Evolutionary conservation across 2,329 filamentous ascomycete genomes (phyloP), one percentile per base, ranked within the genome.

Genomic region (Tolypocladium guangdongense): DNA sequence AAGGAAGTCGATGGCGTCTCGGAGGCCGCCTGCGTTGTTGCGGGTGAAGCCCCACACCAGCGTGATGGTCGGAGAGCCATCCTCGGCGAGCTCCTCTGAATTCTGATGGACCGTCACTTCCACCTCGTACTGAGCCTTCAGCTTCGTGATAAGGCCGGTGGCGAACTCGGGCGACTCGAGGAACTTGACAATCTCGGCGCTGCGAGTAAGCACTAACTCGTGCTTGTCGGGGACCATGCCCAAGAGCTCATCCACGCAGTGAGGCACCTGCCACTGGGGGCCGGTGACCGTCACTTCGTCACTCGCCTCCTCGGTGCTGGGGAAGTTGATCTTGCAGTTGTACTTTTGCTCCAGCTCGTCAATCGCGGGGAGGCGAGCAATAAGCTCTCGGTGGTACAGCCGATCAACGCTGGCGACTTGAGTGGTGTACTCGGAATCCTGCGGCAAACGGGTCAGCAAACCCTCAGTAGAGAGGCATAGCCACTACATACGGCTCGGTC

Each of bases 311-410:
- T 99, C 93, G 11, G 93, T 97, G 72, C 91, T 96, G 8, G 93
- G 93, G 67, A 99, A 99, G 61, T 90, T 88, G 65, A 99, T 95
- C 76, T 97, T 97, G 84, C 93, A 99, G 70, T 97, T 97, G 87
- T 91, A 97, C 73, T 96, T 96, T 78, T 95, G 95, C 75, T 99
- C 93, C 51, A 99, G 78, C 62, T 93, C 89, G 60, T 97, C 92
- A 54, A 99, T 90, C 65, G 96, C 89, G 46, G 82, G 77, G 59
- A 97, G 85, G 55, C 91, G 89, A 55, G 88, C 82, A 66, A 99
- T 87, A 56, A 99, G 83, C 71, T 96, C 90, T 59, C 93, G 88
- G 66, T 99, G 93, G 68, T 96, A 96, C 54, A 99, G 78, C 52
- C 93, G 88, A 67, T 97, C 92, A 63, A 97, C 90, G 60, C 88